These are phyloP conservation scores for Phaseolus lunatus DNA, from an alignment of 306 rosid species.

Conservation along the genomic window DNA sequence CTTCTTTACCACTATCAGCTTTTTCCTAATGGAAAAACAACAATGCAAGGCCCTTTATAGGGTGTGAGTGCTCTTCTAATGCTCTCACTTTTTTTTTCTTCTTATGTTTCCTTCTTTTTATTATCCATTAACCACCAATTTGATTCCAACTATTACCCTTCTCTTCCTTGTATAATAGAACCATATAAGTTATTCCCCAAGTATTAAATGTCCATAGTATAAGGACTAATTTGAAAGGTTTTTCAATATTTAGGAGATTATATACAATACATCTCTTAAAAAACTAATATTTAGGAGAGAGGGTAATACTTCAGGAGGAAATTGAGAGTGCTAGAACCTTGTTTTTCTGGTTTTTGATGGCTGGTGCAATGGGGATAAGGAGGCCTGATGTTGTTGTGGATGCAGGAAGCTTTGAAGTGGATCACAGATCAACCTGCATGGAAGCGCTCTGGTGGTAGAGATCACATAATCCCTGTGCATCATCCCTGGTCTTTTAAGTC, in stretches of 20 bases:
- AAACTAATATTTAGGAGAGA: neutral
- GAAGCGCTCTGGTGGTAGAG: conserved; percentile 93
- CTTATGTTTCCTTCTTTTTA: neutral
- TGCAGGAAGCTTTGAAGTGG: conserved; percentile 94
- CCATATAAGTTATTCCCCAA: neutral
- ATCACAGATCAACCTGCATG: conserved; percentile 89
- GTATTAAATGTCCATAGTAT: too few species aligned
- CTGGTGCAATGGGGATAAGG: neutral
- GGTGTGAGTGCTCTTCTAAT: conserved; percentile 93
- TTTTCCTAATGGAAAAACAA: conserved; percentile 92
- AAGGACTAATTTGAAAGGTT: neutral
- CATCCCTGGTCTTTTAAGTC: conserved; percentile 99
- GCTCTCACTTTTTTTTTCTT: conserved; percentile 23
- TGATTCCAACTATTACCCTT: neutral
- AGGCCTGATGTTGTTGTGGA: conserved; percentile 33
- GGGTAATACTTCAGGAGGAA: too few species aligned
- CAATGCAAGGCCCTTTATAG: conserved; percentile 99
- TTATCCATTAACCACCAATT: neutral
- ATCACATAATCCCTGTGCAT: conserved; percentile 93
- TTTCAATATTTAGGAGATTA: neutral
- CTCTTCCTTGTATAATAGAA: neutral
- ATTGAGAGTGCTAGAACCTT: neutral
- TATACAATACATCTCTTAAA: neutral
- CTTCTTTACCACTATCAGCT: conserved; percentile 94
- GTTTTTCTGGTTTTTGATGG: neutral